Evolutionary conservation across 2,329 filamentous ascomycete genomes (phyloP).

Genomic region (Aspergillus fumigatus): DNA sequence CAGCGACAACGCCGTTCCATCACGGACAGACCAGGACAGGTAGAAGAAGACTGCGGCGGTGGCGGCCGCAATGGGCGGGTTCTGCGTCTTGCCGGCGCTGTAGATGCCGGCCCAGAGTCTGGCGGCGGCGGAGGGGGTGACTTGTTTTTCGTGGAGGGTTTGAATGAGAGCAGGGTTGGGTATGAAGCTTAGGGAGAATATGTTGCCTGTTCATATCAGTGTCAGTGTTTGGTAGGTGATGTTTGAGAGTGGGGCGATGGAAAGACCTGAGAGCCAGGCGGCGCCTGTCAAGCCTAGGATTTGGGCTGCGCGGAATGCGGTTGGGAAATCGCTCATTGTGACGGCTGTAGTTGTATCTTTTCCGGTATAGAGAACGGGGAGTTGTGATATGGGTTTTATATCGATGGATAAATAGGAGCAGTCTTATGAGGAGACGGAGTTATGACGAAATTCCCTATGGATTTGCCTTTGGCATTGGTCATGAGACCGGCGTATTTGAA

Average conservation of each 20-base stretch:
- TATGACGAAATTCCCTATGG: background rate
- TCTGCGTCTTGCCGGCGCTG: slow-evolving; percentile 17
- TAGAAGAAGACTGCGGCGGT: slow-evolving; percentile 23
- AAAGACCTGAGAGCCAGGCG: slow-evolving; percentile 22
- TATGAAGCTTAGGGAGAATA: slow-evolving; percentile 22
- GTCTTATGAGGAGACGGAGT: background rate
- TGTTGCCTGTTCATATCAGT: slow-evolving; percentile 18
- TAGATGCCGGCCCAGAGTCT: slow-evolving; percentile 19
- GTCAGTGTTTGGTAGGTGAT: background rate
- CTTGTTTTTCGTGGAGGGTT: slow-evolving; percentile 8
- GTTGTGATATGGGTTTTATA: too few species aligned
- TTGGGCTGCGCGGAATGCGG: slow-evolving; percentile 24
- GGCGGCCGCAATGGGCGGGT: slow-evolving; percentile 21
- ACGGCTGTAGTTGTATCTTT: background rate
- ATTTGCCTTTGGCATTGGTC: background rate
- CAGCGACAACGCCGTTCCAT: slow-evolving; percentile 9
- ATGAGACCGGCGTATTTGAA: background rate
- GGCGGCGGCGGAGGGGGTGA: slow-evolving; percentile 7
- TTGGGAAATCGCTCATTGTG: slow-evolving; percentile 8
- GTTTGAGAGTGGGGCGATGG: background rate
- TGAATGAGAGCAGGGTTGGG: slow-evolving; percentile 22
- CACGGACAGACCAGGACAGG: slow-evolving; percentile 24
- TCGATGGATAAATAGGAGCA: too few species aligned
- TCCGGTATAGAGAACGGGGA: background rate
- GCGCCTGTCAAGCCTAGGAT: slow-evolving; percentile 25